Base-by-base conservation (phyloP, 2,329 filamentous ascomycete genomes). In the Xenosphaeropsis pyriputrescens region DNA sequence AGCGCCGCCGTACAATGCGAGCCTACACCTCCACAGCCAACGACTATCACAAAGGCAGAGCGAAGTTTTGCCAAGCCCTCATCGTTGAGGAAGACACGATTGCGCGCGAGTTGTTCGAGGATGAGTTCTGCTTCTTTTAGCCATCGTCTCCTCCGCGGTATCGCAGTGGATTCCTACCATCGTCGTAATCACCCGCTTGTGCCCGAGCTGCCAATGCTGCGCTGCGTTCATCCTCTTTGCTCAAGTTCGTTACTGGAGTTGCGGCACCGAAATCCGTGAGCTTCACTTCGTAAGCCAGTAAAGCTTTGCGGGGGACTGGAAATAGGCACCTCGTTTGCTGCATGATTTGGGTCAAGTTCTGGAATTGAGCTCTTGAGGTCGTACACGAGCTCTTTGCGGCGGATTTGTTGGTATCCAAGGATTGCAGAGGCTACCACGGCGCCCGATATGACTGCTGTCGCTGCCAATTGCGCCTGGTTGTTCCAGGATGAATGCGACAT, bases 21-120 rank as follows among this genome's bases (percentile, higher is more conserved):
- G 34, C 91, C 91, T 5, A 98, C 91, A 32, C 91, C 91, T 45
- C 91, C 91, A 47, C 86, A 89, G 4, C 91, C 91, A 9, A 98
- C 86, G 2, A 98, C 73, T 30, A 96, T 70, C 34, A 98, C 73
- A 51, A 93, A 93, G 1, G 89, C 74, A 34, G 71, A 67, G 11
- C 89, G 82, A 19, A 98, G 71, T 53, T 82, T 85, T 13, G 68
- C 64, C 9, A 98, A 71, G 0, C 91, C 91, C 6, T 78, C 77
- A 19, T 89, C 77, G 12, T 73, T 85, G 9, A 98, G 73, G 54
- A 98, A 98, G 19, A 91, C 86, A 38, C 84, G 75, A 56, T 95
- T 96, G 36, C 91, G 79, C 2, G 89, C 88, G 11, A 98, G 72
- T 58, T 98, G 91, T 61, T 98, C 91, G 34, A 93, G 71, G 40